A percentile compares a stretch with the other conserved stretches of the same genome.
phyloP scores from a whole-genome alignment of 257 asterid species.

The Thymus quinquecostatus region DNA sequence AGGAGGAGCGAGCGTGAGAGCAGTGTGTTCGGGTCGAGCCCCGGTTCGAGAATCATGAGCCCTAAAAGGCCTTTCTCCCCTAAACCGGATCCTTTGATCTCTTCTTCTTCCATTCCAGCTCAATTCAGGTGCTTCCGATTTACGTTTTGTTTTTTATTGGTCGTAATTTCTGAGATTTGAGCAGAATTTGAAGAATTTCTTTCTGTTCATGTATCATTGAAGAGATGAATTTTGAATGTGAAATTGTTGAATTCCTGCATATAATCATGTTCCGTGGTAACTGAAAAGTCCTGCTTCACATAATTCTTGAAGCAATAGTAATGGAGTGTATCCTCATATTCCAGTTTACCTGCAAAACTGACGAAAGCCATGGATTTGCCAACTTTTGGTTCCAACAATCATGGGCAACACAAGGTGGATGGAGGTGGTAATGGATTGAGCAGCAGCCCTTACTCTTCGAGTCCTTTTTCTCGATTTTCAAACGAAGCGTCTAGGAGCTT shows the following conservation, averaged over 20 bases:
- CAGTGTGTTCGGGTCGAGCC: conserved; percentile 40
- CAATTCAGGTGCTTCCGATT: conserved; percentile 57
- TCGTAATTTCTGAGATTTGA: background rate
- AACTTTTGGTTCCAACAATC: conserved; percentile 42
- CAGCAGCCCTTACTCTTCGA: conserved; percentile 39
- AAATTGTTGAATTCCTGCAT: background rate
- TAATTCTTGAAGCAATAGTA: background rate
- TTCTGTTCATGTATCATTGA: background rate
- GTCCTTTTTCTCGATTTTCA: conserved; percentile 51
- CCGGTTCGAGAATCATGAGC: conserved; percentile 60
- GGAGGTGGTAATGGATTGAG: conserved; percentile 31
- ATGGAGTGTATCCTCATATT: background rate
- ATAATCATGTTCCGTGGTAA: background rate
- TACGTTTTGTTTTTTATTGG: background rate
- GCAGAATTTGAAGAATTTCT: background rate
- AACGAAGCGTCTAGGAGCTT: conserved; percentile 38
- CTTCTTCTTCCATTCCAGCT: conserved; percentile 60
- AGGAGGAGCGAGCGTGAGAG: conserved; percentile 42
- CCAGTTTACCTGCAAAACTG: conserved; percentile 60
- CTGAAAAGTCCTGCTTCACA: background rate
- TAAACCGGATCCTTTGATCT: conserved; percentile 49
- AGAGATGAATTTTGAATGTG: background rate
- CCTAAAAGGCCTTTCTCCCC: conserved; percentile 50
- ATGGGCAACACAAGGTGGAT: conserved; percentile 38
- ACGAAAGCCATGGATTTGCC: conserved; percentile 52